Conservation (phyloP, 208 protist genomes). For the Leptomonas seymouri region DNA sequence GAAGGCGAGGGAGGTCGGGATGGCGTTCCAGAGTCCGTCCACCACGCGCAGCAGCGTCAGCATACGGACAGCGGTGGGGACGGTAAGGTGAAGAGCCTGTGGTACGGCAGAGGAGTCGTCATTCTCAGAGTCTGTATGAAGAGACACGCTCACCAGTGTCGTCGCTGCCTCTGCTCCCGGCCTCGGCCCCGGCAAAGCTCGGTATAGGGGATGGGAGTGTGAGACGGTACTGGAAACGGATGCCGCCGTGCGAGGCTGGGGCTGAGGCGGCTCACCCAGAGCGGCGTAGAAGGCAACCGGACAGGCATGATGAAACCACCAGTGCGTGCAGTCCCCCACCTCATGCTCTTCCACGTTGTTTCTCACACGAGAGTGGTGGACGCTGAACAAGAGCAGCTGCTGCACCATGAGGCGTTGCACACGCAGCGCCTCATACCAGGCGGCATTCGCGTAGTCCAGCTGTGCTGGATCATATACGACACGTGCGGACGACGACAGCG, state of each 20-base stretch:
- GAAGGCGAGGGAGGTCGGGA: conserved; percentile 39
- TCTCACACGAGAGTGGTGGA: background rate
- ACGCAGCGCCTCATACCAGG: conserved; percentile 67
- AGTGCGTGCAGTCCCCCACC: conserved; percentile 1
- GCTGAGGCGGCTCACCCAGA: background rate
- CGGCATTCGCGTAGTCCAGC: conserved; percentile 31
- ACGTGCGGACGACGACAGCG: background rate
- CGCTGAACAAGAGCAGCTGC: conserved; percentile 29
- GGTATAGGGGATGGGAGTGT: background rate
- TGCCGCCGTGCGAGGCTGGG: background rate
- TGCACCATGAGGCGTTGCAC: conserved; percentile 68
- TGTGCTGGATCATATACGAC: conserved; percentile 17
- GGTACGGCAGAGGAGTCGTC: background rate
- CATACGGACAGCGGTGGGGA: conserved; percentile 32
- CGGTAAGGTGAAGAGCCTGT: background rate
- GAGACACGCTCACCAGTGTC: background rate
- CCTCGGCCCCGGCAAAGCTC: background rate
- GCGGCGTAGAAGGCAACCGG: conserved; percentile 5
- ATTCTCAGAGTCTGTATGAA: no score
- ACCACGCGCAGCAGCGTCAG: conserved; percentile 52
- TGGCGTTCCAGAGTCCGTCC: conserved; percentile 52
- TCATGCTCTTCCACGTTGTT: background rate
- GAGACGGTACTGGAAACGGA: background rate
- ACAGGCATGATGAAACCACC: conserved; percentile 30
- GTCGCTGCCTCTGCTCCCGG: background rate